Evolutionary conservation across 140 eudicot species (phyloP).

Genomic region (Bidens hawaiensis): DNA sequence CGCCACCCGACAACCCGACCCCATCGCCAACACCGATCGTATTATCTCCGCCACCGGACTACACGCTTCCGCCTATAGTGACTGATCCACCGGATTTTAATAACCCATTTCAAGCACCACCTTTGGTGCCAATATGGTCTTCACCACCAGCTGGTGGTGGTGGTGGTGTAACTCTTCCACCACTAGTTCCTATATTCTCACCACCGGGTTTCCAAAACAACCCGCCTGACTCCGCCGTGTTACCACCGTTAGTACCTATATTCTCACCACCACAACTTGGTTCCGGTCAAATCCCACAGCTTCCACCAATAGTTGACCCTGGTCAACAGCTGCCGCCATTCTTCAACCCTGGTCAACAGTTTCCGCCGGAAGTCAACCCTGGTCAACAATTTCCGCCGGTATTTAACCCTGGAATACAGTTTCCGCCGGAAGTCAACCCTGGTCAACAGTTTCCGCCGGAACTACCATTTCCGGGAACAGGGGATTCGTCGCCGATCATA

Average conservation of each 20-base stretch:
- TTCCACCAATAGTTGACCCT: conserved; percentile 5
- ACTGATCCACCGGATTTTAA: conserved; percentile 33
- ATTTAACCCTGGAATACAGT: not conserved
- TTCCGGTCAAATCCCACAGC: conserved; percentile 8
- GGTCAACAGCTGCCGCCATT: not conserved
- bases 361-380: conserved; percentile 21
- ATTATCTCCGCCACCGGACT: conserved; percentile 38
- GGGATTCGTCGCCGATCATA: conserved; percentile 17
- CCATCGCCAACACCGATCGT: conserved; percentile 5
- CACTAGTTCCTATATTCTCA: conserved; percentile 25
- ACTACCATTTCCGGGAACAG: conserved; percentile 22
- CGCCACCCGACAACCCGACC: conserved; percentile 41
- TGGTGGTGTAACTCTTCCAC: conserved; percentile 6
- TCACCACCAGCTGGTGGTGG: conserved; percentile 36
- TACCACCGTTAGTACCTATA: conserved; percentile 36
- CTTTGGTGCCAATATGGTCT: conserved; percentile 34
- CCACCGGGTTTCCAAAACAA: conserved; percentile 21
- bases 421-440: conserved; percentile 1
- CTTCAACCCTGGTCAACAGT: conserved; percentile 11
- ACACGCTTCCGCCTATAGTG: conserved; percentile 33
- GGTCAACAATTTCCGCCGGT: conserved; percentile 10
- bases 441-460: conserved; percentile 22
- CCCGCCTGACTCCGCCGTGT: conserved; percentile 12
- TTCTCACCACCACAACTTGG: conserved; percentile 17
- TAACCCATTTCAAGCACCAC: conserved; percentile 31